Conservation (phyloP, 1,284 basidiomycete species). For the Cutaneotrichosporon spelunceum region DNA sequence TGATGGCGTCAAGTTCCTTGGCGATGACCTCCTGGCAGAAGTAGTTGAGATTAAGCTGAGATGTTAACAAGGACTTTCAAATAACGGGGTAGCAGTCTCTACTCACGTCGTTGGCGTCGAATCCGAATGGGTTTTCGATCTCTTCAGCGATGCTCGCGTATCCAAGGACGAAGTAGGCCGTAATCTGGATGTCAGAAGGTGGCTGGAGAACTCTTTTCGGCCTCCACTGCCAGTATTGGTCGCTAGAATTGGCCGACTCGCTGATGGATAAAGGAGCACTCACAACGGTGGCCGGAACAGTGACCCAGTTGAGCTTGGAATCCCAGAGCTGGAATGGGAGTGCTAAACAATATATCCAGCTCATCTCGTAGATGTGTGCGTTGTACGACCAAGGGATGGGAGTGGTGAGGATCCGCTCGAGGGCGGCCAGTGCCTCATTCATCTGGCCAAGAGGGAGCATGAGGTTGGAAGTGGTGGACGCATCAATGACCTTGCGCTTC, state of each 20-base stretch:
- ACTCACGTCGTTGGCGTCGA: constrained; percentile 39
- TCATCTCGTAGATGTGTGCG: constrained; percentile 52
- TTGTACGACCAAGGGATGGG: constrained; percentile 72
- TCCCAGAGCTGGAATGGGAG: constrained; percentile 67
- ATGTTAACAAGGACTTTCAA: neutral
- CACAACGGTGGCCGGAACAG: constrained; percentile 58
- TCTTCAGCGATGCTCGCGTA: constrained; percentile 44
- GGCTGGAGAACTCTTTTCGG: neutral
- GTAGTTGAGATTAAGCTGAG: constrained; percentile 39
- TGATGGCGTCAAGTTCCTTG: constrained; percentile 47
- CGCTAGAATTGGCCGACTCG: too few relatives aligned
- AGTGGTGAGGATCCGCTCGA: constrained; percentile 72
- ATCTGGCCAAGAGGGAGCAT: constrained; percentile 59
- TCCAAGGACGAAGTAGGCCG: constrained; percentile 50
- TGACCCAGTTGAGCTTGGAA: constrained; percentile 59
- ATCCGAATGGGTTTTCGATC: constrained; percentile 51
- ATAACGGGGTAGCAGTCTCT: neutral
- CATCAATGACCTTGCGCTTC: constrained; percentile 60
- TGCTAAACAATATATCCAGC: constrained; percentile 46
- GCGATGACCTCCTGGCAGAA: constrained; percentile 49
- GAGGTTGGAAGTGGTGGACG: constrained; percentile 63
- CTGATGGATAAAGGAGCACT: constrained; percentile 10
- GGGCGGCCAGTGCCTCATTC: constrained; percentile 64
- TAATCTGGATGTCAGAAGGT: constrained; percentile 24
- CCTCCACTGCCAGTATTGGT: too few relatives aligned